Conservation (phyloP, 306 rosid genomes). For the Cyclanthera cordifolia region DNA sequence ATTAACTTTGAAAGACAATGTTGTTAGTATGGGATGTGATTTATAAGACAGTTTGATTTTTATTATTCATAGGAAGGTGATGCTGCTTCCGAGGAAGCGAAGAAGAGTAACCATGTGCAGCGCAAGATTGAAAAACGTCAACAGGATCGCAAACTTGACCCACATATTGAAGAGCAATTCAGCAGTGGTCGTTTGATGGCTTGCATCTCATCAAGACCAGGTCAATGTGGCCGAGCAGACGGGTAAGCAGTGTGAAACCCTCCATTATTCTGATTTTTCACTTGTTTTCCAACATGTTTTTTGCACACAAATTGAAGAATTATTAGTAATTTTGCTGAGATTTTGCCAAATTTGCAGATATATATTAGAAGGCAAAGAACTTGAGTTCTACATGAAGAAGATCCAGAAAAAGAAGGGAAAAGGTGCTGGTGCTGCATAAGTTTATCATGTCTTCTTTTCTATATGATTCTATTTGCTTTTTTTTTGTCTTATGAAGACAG, state of each 20-base stretch:
- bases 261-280: background rate
- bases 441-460: background rate
- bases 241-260: background rate
- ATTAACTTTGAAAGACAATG: background rate
- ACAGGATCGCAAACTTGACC: constrained; percentile 4
- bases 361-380: constrained; percentile 12
- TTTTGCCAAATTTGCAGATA: background rate
- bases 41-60: background rate
- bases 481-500: background rate
- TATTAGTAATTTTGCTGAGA: background rate
- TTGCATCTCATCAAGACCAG: constrained; percentile 10
- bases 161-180: constrained; percentile 13
- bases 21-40: background rate
- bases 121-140: constrained; percentile 9
- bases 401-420: constrained; percentile 13
- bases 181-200: constrained; percentile 14
- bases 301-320: background rate
- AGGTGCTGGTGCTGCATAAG: constrained; percentile 9
- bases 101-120: constrained; percentile 10
- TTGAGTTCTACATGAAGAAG: constrained; percentile 11
- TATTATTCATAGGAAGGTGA: constrained; percentile 1
- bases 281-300: background rate
- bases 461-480: constrained; percentile 3
- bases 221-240: constrained; percentile 2
- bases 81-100: background rate